Percentiles rank a stretch among this genome's conserved stretches.
Conservation (phyloP, 345 rosid genomes). For the Draba incana region DNA sequence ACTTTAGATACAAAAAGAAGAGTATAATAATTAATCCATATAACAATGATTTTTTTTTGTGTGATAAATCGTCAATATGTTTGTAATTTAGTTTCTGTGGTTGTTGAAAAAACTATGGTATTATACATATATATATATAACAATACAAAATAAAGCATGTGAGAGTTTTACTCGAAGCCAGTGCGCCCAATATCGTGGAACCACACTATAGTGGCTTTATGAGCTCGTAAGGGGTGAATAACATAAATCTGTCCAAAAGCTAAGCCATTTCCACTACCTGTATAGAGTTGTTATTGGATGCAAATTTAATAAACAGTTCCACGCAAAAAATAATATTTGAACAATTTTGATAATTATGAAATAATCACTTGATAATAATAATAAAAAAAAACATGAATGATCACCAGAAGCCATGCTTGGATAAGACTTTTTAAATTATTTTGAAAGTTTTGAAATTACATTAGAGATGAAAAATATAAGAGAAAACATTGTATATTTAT, state of each 20-base stretch:
- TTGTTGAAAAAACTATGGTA: too few relatives aligned
- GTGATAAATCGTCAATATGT: background rate
- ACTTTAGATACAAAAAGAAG: too few relatives aligned
- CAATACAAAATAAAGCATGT: too few relatives aligned
- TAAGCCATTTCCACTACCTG: background rate
- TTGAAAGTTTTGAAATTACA: background rate
- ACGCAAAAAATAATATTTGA: too few relatives aligned
- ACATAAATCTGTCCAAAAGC: background rate
- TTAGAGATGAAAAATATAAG: background rate
- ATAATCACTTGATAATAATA: too few relatives aligned
- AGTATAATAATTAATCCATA: too few relatives aligned
- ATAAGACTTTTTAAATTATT: background rate
- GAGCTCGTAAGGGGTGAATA: background rate
- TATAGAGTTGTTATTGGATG: background rate
- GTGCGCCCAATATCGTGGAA: background rate
- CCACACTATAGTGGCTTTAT: background rate
- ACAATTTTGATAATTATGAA: too few relatives aligned
- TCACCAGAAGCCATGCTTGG: slow-evolving; percentile 8
- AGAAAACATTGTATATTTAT: slow-evolving; percentile 14
- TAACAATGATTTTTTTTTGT: too few relatives aligned
- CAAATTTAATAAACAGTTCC: too few relatives aligned
- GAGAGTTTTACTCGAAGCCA: background rate
- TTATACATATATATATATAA: too few relatives aligned
- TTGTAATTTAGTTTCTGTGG: background rate
- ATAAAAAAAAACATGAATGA: background rate